Evolutionary conservation across 2,329 filamentous ascomycete species (phyloP), one percentile per base, ranked within the genome.

Genomic region (Colletotrichum sp.): DNA sequence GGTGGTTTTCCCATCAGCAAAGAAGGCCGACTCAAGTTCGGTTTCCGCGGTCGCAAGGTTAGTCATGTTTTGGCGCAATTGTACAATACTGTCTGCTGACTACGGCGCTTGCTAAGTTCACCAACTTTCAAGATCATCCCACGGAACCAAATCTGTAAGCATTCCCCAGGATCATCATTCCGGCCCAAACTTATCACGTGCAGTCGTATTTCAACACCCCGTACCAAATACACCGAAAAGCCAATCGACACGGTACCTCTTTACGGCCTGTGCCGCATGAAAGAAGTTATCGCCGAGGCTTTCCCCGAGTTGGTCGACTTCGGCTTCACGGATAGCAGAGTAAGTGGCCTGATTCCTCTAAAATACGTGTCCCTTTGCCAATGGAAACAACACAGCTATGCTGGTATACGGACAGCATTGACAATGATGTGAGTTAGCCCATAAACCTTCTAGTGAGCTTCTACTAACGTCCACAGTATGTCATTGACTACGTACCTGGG

Each of bases 1-100:
- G 79, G 79, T 32, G 75, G 80, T 36, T 80, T 80, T 32, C 79
- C 80, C 24, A 79, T 80, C 28, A 78, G 79, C 13, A 78, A 74
- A 64, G 71, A 80, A 70, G 80, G 80, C 4, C 68, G 79, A 55
- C 55, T 81, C 13, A 81, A 81, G 69, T 80, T 81, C 66, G 79
- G 79, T 34, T 81, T 80, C 75, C 79, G 79, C 73, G 78, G 77
- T 28, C 68, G 66, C 39, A 72, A 75, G 52, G 52, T 57, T 44
- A 3, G 39, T 44, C 6, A n/a, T n/a, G 9, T 44, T 10, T 44
- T 3, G 39, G 18, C 1, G 39, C 18, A 10, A n/a, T 2, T n/a
- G 18, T 18, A n/a, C 18, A 44, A n/a, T 10, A n/a, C 5, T 10
- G 18, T 44, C 39, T 44, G 18, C 39, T 44, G 18, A 44, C 18